These are phyloP conservation scores for Euphorbia lathyris DNA, from an alignment of 345 rosid species.

Conservation along the genomic window DNA sequence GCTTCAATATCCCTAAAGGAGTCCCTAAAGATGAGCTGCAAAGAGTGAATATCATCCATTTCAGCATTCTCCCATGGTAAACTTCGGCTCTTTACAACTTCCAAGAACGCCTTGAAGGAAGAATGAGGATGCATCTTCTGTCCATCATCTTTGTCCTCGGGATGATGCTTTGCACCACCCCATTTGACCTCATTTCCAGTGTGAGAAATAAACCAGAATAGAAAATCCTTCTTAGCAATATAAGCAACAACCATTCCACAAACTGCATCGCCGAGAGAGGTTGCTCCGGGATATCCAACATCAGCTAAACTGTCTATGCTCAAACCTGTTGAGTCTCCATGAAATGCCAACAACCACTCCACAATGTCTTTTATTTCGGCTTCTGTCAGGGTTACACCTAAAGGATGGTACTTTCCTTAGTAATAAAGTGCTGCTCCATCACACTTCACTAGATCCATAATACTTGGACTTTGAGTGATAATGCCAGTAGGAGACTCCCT, in stretches of 20 bases:
- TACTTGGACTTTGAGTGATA: conserved; percentile 92
- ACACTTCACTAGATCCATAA: conserved; percentile 94
- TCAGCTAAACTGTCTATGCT: conserved; percentile 93
- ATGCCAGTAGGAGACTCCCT: conserved; percentile 94
- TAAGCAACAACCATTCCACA: conserved; percentile 99
- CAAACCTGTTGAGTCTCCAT: conserved; percentile 90
- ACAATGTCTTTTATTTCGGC: conserved; percentile 78
- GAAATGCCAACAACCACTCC: conserved; percentile 80
- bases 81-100: conserved; percentile 95
- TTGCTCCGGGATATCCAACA: conserved; percentile 85
- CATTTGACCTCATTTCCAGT: conserved; percentile 95
- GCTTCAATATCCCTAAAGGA: conserved; percentile 75
- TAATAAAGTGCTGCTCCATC: conserved; percentile 94
- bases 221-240: conserved; percentile 73
- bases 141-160: conserved; percentile 92
- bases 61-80: conserved; percentile 94
- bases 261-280: conserved; percentile 87
- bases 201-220: conserved; percentile 98
- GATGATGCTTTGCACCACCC: conserved; percentile 99
- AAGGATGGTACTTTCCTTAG: conserved; percentile 63
- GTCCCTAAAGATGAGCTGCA: conserved; percentile 93
- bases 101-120: conserved; percentile 94
- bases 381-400: conserved; percentile 85
- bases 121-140: conserved; percentile 97
- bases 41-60: conserved; percentile 99